Evolutionary conservation across 495 filamentous ascomycete genomes (phyloP).

Genomic region (Achaetomiella virescens): DNA sequence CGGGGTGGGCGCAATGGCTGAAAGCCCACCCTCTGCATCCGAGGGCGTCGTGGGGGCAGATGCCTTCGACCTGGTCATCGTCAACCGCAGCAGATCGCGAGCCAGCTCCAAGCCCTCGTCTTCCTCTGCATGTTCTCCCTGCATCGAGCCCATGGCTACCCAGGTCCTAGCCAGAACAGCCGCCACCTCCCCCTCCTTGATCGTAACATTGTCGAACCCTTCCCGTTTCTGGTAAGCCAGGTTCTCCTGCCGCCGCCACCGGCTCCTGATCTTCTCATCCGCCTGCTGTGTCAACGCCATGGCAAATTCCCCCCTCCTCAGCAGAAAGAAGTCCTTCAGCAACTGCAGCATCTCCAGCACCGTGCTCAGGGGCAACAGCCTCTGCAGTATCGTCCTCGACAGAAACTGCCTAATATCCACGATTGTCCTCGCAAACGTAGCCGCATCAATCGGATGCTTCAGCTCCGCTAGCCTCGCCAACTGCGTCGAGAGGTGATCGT

Average conservation of each 20-base stretch:
- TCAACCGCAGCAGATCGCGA: constrained; percentile 65
- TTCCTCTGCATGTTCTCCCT: constrained; percentile 64
- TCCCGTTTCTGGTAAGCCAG: constrained; percentile 47
- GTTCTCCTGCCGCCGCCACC: constrained; percentile 50
- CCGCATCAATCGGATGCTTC: constrained; percentile 63
- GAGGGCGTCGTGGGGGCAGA: constrained; percentile 23
- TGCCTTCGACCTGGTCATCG: constrained; percentile 43
- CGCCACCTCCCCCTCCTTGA: constrained; percentile 83
- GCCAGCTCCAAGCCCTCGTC: constrained; percentile 75
- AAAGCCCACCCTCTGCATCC: constrained; percentile 16
- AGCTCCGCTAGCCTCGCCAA: constrained; percentile 65
- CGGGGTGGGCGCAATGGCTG: constrained; percentile 37
- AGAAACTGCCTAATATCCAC: constrained; percentile 71
- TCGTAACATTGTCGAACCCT: constrained; percentile 48
- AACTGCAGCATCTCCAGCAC: constrained; percentile 72
- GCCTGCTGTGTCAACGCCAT: constrained; percentile 78
- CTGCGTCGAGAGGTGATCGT: constrained; percentile 61
- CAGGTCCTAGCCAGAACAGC: constrained; percentile 68
- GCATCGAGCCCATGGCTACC: constrained; percentile 66
- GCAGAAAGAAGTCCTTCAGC: constrained; percentile 78
- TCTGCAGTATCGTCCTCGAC: constrained; percentile 73
- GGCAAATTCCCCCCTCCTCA: constrained; percentile 86
- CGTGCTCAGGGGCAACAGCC: constrained; percentile 66
- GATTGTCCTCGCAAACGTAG: constrained; percentile 62
- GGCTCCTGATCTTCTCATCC: constrained; percentile 60